Conservation (phyloP, 2,329 filamentous ascomycete genomes). For the Fusarium mangiferae region DNA sequence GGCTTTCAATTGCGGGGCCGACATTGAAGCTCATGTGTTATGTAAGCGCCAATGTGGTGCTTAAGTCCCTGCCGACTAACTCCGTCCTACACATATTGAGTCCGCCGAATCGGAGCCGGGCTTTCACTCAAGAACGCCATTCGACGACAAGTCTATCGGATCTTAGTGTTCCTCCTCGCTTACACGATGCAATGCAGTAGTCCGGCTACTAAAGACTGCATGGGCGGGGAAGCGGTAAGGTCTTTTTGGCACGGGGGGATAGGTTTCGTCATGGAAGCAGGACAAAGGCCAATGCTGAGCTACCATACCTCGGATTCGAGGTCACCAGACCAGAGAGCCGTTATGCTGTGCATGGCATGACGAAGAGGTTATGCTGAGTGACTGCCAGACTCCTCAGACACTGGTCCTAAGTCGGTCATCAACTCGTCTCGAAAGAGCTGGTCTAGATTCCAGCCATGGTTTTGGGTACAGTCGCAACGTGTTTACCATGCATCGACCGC, state of each 20-base stretch:
- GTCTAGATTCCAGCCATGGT: slow-evolving; percentile 10
- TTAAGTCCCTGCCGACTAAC: slow-evolving; percentile 45
- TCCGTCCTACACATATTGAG: slow-evolving; percentile 25
- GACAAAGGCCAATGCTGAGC: neutral
- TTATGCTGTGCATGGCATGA: slow-evolving; percentile 16
- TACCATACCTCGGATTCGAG: slow-evolving; percentile 9
- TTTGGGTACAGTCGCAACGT: neutral
- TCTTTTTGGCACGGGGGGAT: neutral
- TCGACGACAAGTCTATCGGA: slow-evolving; percentile 5
- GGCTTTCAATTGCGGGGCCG: slow-evolving; percentile 30
- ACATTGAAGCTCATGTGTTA: slow-evolving; percentile 7
- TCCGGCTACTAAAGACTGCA: neutral
- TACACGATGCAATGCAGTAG: slow-evolving; percentile 27
- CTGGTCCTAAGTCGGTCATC: slow-evolving; percentile 4
- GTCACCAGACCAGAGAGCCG: slow-evolving; percentile 22
- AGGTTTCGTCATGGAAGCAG: slow-evolving; percentile 22
- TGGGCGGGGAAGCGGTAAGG: slow-evolving; percentile 12
- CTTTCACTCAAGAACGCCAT: neutral
- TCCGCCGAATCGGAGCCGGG: slow-evolving; percentile 39
- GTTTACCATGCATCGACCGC: neutral
- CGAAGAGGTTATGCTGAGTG: slow-evolving; percentile 24
- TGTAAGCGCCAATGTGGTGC: slow-evolving; percentile 25
- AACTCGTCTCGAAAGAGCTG: neutral
- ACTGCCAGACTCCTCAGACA: neutral
- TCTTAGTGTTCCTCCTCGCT: slow-evolving; percentile 8